Percentiles rank a stretch among this genome's conserved stretches.
Conservation (phyloP, 257 asterid genomes). For the Capsicum rhomboideum region DNA sequence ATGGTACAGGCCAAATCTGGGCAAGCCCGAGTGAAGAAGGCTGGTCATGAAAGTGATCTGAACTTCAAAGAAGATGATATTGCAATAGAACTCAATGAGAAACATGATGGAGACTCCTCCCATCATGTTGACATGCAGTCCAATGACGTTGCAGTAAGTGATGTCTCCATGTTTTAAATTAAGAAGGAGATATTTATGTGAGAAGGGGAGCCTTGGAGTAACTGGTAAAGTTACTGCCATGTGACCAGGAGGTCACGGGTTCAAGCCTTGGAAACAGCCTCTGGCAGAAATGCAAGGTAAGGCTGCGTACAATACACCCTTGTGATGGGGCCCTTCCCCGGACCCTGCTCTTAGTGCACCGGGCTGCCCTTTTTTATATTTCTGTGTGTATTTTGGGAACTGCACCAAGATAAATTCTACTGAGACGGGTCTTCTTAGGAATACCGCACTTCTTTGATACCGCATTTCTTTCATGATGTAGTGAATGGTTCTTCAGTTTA, state of each 20-base stretch:
- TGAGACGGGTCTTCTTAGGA: neutral
- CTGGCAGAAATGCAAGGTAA: too few relatives aligned
- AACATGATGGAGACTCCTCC: constrained; percentile 22
- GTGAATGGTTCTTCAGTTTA: neutral
- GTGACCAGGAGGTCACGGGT: too few relatives aligned
- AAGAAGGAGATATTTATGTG: neutral
- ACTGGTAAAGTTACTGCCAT: too few relatives aligned
- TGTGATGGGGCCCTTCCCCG: too few relatives aligned
- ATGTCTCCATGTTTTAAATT: neutral
- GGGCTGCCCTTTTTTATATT: too few relatives aligned
- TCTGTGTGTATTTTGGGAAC: neutral
- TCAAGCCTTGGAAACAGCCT: too few relatives aligned
- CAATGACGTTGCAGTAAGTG: constrained; percentile 42
- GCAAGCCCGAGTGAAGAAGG: constrained; percentile 44
- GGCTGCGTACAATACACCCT: too few relatives aligned
- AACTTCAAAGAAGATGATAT: constrained; percentile 32
- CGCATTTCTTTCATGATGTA: neutral
- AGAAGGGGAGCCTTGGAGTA: too few relatives aligned
- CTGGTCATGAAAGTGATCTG: constrained; percentile 46
- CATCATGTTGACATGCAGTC: constrained; percentile 27
- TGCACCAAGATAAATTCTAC: neutral
- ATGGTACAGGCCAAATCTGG: constrained; percentile 41
- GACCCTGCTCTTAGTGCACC: too few relatives aligned
- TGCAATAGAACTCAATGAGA: constrained; percentile 23
- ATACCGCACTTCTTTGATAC: neutral